phyloP scores from a whole-genome alignment of 1,139 yeast genomes.

The Yamadazyma buinensis region DNA sequence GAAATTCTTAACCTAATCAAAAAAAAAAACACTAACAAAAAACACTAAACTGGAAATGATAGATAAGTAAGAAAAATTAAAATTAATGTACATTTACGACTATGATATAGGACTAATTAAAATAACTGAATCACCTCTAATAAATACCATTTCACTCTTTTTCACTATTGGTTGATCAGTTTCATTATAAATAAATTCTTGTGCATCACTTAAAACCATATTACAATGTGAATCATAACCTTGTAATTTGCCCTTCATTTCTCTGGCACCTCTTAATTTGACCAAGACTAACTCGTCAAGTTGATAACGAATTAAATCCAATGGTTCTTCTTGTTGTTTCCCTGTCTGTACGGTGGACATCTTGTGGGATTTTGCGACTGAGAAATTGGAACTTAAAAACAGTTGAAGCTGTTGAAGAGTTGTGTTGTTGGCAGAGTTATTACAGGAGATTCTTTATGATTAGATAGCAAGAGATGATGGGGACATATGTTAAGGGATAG shows the following conservation, averaged over 20 bases:
- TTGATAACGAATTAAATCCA: slow-evolving; percentile 82
- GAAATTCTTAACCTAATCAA: slow-evolving; percentile 9
- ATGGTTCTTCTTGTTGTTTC: slow-evolving; percentile 55
- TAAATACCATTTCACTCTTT: slow-evolving; percentile 84
- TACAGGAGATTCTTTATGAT: no score
- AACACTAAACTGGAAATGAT: neutral
- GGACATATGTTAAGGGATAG: no score
- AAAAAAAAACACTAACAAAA: neutral
- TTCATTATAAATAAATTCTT: slow-evolving; percentile 70
- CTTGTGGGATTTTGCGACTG: no score
- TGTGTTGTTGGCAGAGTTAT: no score
- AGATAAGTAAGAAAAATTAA: no score
- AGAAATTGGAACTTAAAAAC: no score
- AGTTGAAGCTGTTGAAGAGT: no score
- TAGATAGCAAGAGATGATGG: no score
- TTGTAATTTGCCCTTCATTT: slow-evolving; percentile 84
- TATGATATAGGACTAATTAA: slow-evolving; percentile 49
- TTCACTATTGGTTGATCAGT: slow-evolving; percentile 48
- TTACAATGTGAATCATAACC: slow-evolving; percentile 97
- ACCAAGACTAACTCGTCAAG: slow-evolving; percentile 85
- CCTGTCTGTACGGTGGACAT: slow-evolving; percentile 37
- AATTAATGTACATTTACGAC: neutral
- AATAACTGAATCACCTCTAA: slow-evolving; percentile 94
- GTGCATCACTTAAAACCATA: slow-evolving; percentile 90
- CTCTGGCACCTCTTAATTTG: slow-evolving; percentile 95